Evolutionary conservation across 2,329 filamentous ascomycete genomes (phyloP), one percentile per base, ranked within the genome.

Genomic region (Penicillium sp.): DNA sequence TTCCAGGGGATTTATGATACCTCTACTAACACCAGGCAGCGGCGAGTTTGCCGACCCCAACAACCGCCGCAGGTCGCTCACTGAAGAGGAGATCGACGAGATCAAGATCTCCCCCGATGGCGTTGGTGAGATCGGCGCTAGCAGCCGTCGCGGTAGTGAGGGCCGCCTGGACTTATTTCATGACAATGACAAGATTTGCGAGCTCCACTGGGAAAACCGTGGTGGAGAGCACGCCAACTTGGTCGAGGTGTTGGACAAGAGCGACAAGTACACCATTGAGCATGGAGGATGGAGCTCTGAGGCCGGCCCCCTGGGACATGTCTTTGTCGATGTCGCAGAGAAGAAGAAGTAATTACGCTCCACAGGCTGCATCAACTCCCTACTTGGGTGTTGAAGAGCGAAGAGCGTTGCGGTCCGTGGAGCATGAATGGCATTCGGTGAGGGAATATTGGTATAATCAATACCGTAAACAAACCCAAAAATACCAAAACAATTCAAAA

Each of bases 151-250:
- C n/a, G 64, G 64, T 44, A 64, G 62, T 39, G 64, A 66, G 40
- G 64, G 64, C 31, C 61, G 63, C 26, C 53, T 66, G 34, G 64
- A 66, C 46, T 51, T 66, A 21, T 65, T 64, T 53, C 59, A 65
- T 44, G 60, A 56, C 48, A 51, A 65, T 29, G 45, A 47, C 42
- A 66, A 66, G 55, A 66, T 66, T 31, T 66, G 62, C 41, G 62
- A 65, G 42, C 55, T 65, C 17, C 62, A 65, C 45, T 65, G 63
- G 63, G 63, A 65, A 45, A 65, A 65, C 47, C 59, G 62, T 21
- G 51, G 55, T n/a, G 59, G 57, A 21, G 50, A 57, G 4, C 35
- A 38, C 24, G 17, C 45, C 40, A 65, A 65, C 22, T 33, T 61
- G 17, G 61, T 65, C 24, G 63, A 65, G 50, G 54, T 59, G 45